Evolutionary conservation across 164 flowering plant genomes (phyloP).

Genomic region (Umbellularia californica): DNA sequence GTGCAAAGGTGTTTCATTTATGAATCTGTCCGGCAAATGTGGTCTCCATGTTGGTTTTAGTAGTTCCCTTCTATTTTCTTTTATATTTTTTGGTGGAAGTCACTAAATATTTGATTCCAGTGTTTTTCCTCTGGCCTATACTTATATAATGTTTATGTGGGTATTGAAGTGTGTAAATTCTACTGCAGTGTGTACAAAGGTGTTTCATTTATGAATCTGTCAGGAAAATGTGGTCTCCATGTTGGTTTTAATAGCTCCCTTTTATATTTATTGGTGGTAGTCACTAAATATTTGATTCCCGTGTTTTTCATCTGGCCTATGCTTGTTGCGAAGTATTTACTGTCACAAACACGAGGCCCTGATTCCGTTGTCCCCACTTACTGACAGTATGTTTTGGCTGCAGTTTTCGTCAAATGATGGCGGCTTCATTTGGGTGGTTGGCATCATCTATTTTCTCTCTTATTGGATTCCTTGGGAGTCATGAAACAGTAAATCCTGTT

Average conservation of each 20-base stretch:
- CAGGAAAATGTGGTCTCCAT: not conserved
- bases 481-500: not conserved
- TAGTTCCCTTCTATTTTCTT: not conserved
- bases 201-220: not conserved
- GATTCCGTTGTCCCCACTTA: not conserved
- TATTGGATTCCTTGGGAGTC: constrained; percentile 10
- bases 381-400: not conserved
- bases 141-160: no score
- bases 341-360: not conserved
- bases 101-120: not conserved
- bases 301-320: not conserved
- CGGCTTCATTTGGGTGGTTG: constrained; percentile 1
- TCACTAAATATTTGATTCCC: not conserved
- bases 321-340: not conserved
- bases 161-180: no score
- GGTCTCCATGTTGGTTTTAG: not conserved
- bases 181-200: no score
- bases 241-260: not conserved
- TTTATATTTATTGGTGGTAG: not conserved
- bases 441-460: constrained; percentile 1
- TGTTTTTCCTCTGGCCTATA: not conserved
- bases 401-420: constrained; percentile 1
- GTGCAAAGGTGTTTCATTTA: not conserved
- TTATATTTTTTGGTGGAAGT: not conserved
- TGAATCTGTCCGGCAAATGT: not conserved